Percentiles rank a stretch among this genome's conserved stretches.
Conservation (phyloP, 768 basidiomycete species). For the Rhodotorula sphaerocarpa region DNA sequence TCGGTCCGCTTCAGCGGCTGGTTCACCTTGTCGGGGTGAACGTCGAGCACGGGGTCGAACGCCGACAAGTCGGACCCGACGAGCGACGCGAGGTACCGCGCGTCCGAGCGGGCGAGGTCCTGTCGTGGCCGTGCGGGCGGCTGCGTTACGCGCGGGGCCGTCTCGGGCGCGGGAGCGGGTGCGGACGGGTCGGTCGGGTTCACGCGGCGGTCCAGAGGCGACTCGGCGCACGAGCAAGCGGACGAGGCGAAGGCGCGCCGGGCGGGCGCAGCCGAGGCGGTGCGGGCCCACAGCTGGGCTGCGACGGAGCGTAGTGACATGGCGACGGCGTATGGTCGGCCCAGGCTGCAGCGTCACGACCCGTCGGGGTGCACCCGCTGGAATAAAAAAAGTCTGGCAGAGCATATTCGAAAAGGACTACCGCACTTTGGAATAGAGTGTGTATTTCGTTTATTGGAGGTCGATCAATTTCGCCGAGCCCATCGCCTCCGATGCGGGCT, state of each 20-base stretch:
- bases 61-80: constrained; percentile 18
- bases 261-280: not conserved
- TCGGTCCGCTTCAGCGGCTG: not conserved
- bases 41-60: constrained; percentile 28
- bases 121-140: not conserved
- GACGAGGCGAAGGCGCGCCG: not conserved
- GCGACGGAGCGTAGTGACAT: too few relatives aligned
- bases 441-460: too few relatives aligned
- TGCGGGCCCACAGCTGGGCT: not conserved
- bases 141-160: not conserved
- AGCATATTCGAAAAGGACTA: too few relatives aligned
- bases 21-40: constrained; percentile 21
- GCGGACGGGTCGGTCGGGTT: too few relatives aligned
- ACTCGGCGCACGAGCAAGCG: not conserved
- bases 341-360: too few relatives aligned
- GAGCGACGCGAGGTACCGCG: constrained; percentile 19
- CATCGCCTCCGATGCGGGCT: too few relatives aligned
- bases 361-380: too few relatives aligned
- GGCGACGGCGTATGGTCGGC: too few relatives aligned
- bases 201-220: not conserved
- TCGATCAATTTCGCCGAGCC: too few relatives aligned
- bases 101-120: constrained; percentile 19
- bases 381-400: too few relatives aligned
- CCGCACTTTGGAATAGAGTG: too few relatives aligned
- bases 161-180: not conserved